Percentiles rank a stretch among this genome's conserved stretches.
These are phyloP conservation scores for Globisporangium cylindrosporum DNA, from an alignment of 352 stramenopile genomes.

Conservation along the genomic window DNA sequence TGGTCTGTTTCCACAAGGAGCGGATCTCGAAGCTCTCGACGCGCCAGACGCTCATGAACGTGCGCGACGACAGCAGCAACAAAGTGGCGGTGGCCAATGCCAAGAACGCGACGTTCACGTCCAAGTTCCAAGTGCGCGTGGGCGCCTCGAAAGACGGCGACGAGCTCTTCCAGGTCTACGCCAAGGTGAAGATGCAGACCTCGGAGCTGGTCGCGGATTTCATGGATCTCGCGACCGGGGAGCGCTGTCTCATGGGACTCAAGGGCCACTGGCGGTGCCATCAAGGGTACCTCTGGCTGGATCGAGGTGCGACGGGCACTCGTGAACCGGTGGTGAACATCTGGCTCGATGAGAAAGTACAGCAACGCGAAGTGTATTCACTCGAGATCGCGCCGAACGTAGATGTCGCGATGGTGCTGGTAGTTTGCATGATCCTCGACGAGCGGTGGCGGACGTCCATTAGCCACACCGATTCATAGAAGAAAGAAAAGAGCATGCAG, in stretches of 20 bases:
- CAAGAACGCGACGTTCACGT: constrained; percentile 1
- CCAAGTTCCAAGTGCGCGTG: neutral
- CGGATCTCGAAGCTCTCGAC: neutral
- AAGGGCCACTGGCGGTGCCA: constrained; percentile 2
- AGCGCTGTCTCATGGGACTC: constrained; percentile 3
- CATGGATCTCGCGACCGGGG: neutral
- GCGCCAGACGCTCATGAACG: constrained; percentile 1
- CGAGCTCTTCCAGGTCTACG: constrained; percentile 9
- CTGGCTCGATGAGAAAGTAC: neutral
- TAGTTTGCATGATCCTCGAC: constrained; percentile 22
- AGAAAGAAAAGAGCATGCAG: neutral
- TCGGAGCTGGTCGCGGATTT: constrained; percentile 3
- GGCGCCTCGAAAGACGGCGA: neutral
- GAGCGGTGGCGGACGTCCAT: constrained; percentile 11
- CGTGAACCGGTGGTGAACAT: neutral
- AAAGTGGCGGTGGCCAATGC: neutral
- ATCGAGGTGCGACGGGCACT: neutral
- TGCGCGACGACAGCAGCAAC: neutral
- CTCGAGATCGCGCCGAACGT: constrained; percentile 16
- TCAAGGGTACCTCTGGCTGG: constrained; percentile 1
- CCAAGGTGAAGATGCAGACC: constrained; percentile 1
- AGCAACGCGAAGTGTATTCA: constrained; percentile 13
- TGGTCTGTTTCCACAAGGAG: neutral
- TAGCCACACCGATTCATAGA: neutral
- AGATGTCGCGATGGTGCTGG: constrained; percentile 18